Evolutionary conservation across 2,329 filamentous ascomycete species (phyloP).

Genomic region (Fusarium sp.): DNA sequence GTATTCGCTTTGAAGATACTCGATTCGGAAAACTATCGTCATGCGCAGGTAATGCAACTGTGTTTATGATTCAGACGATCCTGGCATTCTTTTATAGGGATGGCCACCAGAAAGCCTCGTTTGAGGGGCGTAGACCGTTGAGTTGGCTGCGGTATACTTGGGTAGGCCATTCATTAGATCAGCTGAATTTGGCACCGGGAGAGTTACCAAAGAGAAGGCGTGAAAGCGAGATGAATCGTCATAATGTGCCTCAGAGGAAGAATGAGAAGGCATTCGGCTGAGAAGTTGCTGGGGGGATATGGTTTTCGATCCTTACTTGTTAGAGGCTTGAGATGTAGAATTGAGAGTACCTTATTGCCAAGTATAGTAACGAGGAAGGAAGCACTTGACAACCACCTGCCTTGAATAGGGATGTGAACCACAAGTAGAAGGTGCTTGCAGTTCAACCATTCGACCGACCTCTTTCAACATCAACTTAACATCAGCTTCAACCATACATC

Average conservation of each 20-base stretch:
- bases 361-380: background rate
- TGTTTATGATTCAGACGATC: slow-evolving; percentile 22
- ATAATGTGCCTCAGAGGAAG: slow-evolving; percentile 20
- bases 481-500: background rate
- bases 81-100: slow-evolving; percentile 28
- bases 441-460: background rate
- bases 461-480: background rate
- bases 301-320: too few species aligned
- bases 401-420: background rate
- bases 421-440: background rate
- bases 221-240: slow-evolving; percentile 23
- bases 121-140: slow-evolving; percentile 8
- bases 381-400: background rate
- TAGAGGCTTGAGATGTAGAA: background rate
- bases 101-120: slow-evolving; percentile 6
- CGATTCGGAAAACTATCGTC: slow-evolving; percentile 28
- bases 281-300: background rate
- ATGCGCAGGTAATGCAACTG: slow-evolving; percentile 27
- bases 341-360: background rate
- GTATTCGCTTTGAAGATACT: slow-evolving; percentile 29
- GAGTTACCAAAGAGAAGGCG: background rate
- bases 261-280: slow-evolving; percentile 18
- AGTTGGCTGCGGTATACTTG: slow-evolving; percentile 34
- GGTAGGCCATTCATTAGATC: slow-evolving; percentile 35
- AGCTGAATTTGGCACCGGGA: slow-evolving; percentile 27